Evolutionary conservation across 176 grass and related monocot genomes (phyloP), one percentile per base, ranked within the genome.

Genomic region (Avena insularis): DNA sequence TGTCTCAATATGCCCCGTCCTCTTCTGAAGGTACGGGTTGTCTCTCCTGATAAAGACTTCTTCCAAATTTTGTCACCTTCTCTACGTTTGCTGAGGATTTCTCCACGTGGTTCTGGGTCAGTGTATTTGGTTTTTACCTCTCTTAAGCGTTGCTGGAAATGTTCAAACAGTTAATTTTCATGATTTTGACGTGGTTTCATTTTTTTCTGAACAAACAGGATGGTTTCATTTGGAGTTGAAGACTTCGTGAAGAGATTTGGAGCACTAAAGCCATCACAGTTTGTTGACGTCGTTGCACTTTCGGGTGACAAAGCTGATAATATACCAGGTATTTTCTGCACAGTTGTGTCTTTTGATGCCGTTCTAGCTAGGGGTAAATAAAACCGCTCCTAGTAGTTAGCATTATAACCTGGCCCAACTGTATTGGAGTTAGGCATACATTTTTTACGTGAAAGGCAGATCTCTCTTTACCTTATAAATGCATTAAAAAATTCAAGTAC

Each of bases 21-120:
- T 80, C 75, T 25, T 79, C 51, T 90, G 25, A 77, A 98, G 96
- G 96, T 98, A 23, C 88, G 96, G 62, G 85, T 98, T 89, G 96
- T 98, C 77, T 98, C 96, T 80, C 93, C 96, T 79, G 96, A 98
- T 87, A 98, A 98, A 87, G 96, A 98, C 50, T 98, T 98, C 89
- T 98, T 98, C 87, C 96, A 98, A 89, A 93, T 98, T 80, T 82
- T 98, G 67, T 98, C 96, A 77, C 93, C 93, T 49, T 96, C 93
- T 70, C 78, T 98, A 63, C 93, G 96, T 83, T 76, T 98, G 78
- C 85, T 98, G 66, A 86, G 96, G 84, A 86, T 94, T 90, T 80
- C 92, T 67, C 62, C 96, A 51, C 90, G 93, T 16, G 92, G 96
- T 78, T 80, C 93, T 87, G 91, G 91, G 96, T 98, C 48, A 92